Evolutionary conservation across 208 protist species (phyloP).

Genomic region (Crithidia fasciculata): DNA sequence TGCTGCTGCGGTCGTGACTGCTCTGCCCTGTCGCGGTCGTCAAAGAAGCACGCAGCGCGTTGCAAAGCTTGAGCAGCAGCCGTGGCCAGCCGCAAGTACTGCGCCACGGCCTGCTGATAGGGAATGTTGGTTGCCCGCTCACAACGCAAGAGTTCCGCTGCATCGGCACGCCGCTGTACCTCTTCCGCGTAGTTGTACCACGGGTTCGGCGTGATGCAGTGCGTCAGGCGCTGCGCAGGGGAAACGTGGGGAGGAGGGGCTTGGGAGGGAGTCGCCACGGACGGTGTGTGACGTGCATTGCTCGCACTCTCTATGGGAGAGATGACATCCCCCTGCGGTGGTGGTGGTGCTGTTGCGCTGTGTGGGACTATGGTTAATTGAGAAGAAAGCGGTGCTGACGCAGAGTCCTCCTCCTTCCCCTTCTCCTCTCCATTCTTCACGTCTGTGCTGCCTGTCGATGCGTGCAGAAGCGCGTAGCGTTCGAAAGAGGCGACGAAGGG

Average conservation of each 20-base stretch:
- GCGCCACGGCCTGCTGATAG: slow-evolving; percentile 37
- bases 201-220: slow-evolving; percentile 23
- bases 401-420: neutral
- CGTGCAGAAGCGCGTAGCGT: slow-evolving; percentile 32
- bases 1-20: neutral
- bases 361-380: no score
- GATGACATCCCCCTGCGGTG: no score
- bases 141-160: slow-evolving; percentile 28
- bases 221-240: slow-evolving; percentile 5
- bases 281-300: no score
- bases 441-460: neutral
- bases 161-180: slow-evolving; percentile 29
- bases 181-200: slow-evolving; percentile 51
- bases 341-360: no score
- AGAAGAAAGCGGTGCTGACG: no score
- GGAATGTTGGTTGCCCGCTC: slow-evolving; percentile 54
- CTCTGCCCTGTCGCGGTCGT: slow-evolving; percentile 18
- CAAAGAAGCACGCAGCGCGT: slow-evolving; percentile 33
- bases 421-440: neutral
- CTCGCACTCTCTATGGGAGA: no score
- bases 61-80: slow-evolving; percentile 37
- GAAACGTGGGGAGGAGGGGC: neutral
- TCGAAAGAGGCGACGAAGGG: slow-evolving; percentile 35
- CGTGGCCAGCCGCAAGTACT: slow-evolving; percentile 25
- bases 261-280: no score